Conservation (phyloP, 2,329 filamentous ascomycete species). For the Botrytis deweyae region DNA sequence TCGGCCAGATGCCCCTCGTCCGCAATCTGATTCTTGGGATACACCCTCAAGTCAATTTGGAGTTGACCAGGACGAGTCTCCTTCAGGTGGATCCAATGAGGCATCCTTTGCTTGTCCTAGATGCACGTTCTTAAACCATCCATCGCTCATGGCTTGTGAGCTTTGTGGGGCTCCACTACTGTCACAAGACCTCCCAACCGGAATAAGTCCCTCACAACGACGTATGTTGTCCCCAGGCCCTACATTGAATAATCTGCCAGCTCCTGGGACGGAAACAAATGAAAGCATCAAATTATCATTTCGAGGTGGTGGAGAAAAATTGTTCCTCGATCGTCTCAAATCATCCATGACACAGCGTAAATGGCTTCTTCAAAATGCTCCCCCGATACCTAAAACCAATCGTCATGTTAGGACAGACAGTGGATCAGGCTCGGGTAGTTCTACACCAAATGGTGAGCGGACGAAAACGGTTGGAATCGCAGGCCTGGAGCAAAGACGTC, state of each 20-base stretch:
- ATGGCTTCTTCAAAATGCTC: constrained; percentile 89
- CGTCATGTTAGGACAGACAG: constrained; percentile 41
- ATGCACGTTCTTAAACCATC: constrained; percentile 93
- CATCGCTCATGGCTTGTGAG: constrained; percentile 81
- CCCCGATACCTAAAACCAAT: constrained; percentile 72
- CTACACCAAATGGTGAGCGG: constrained; percentile 39
- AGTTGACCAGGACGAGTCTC: constrained; percentile 1
- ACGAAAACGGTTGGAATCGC: constrained; percentile 81
- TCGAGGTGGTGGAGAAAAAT: constrained; percentile 81
- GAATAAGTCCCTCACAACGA: constrained; percentile 44
- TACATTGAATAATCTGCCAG: constrained; percentile 46
- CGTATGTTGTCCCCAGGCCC: constrained; percentile 80
- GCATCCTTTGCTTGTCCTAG: constrained; percentile 69
- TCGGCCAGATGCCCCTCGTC: constrained; percentile 28
- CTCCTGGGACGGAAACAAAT: constrained; percentile 52
- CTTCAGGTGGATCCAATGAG: constrained; percentile 34
- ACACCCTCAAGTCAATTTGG: constrained; percentile 16
- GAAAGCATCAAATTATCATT: constrained; percentile 92
- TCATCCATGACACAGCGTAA: constrained; percentile 87
- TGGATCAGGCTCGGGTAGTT: constrained; percentile 37
- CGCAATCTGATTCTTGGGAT: constrained; percentile 32
- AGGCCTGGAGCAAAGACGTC: constrained; percentile 80
- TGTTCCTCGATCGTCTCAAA: constrained; percentile 87
- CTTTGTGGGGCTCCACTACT: constrained; percentile 81
- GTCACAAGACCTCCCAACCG: constrained; percentile 49